phyloP scores from a whole-genome alignment of 129 eudicot species.

The Deinandra increscens region DNA sequence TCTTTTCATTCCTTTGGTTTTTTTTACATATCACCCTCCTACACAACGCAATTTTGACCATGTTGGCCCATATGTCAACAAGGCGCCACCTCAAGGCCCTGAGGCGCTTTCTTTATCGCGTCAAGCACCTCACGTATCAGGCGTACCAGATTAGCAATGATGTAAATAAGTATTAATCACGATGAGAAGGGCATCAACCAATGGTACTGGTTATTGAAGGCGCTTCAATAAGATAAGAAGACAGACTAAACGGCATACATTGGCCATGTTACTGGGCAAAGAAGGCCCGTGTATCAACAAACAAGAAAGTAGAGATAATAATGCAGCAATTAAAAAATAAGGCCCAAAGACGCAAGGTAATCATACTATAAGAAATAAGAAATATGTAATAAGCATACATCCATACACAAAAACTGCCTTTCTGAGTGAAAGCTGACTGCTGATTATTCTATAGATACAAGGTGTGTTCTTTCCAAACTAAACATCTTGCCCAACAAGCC shows the following conservation, averaged over 20 bases:
- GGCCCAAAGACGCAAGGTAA: background rate
- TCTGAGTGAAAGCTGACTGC: background rate
- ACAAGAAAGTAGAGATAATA: background rate
- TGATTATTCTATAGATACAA: background rate
- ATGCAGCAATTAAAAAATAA: background rate
- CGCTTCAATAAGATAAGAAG: background rate
- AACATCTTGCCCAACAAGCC: background rate
- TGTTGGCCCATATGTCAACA: no score
- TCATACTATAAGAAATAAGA: background rate
- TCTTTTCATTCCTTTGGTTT: no score
- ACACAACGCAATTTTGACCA: no score
- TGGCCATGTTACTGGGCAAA: constrained; percentile 12
- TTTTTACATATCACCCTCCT: no score
- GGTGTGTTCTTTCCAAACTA: background rate
- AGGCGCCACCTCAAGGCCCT: no score
- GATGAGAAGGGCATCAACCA: background rate
- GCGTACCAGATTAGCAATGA: no score
- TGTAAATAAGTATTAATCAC: background rate
- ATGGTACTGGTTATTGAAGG: background rate
- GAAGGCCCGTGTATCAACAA: background rate
- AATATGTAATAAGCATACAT: background rate
- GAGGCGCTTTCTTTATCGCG: no score
- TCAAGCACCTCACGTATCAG: no score
- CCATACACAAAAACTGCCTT: background rate
- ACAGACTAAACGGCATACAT: background rate